Percentiles rank a stretch among this genome's conserved stretches.
Evolutionary conservation across 1,139 yeast genomes (phyloP).

Genomic region (Magnusiomyces suaveolens): DNA sequence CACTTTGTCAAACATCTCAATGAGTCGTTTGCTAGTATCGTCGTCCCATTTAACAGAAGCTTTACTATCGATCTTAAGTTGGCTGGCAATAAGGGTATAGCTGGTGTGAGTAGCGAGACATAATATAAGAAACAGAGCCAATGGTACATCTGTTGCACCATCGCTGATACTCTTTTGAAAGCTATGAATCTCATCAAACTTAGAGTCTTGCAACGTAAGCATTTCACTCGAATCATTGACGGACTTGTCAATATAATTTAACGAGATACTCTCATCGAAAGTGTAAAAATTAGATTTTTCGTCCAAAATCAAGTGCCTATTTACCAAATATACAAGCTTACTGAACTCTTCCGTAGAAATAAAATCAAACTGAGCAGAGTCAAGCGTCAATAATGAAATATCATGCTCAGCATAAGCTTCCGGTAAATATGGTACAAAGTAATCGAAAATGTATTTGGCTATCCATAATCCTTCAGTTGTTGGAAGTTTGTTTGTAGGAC

Average conservation of each 20-base stretch:
- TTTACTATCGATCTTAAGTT: neutral
- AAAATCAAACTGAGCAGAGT: neutral
- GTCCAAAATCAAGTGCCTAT: slow-evolving; percentile 3
- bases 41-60: slow-evolving; percentile 3
- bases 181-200: neutral
- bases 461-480: slow-evolving; percentile 3
- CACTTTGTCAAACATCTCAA: neutral
- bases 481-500: slow-evolving; percentile 1
- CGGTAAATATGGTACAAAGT: neutral
- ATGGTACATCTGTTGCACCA: neutral
- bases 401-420: slow-evolving; percentile 6
- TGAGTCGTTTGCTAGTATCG: neutral
- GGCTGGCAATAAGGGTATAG: neutral
- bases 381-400: neutral
- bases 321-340: slow-evolving; percentile 1
- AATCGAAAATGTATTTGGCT: slow-evolving; percentile 5
- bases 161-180: neutral
- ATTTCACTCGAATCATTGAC: neutral
- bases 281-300: neutral
- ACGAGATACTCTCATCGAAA: slow-evolving; percentile 1
- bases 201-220: neutral
- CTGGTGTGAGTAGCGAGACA: slow-evolving; percentile 2
- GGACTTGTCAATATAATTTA: neutral
- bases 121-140: neutral
- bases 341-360: neutral